A percentile compares a stretch with the other conserved stretches of the same genome.
phyloP scores from a whole-genome alignment of 495 filamentous ascomycete genomes.

The Trypethelium eluteriae region DNA sequence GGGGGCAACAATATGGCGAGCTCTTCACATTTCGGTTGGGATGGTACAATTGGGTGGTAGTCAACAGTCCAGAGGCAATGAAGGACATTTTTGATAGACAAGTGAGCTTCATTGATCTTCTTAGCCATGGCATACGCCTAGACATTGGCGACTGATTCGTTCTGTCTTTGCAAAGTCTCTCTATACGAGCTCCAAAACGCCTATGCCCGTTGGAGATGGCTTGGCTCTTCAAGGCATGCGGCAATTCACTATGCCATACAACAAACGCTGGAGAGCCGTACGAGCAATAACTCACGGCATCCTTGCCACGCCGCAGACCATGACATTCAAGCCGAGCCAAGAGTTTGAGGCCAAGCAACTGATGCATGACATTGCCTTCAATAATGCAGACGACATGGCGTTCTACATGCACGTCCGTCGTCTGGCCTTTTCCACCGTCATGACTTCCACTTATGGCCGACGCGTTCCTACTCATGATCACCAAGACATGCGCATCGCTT shows the following conservation, averaged over 20 bases:
- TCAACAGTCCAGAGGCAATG: constrained; percentile 38
- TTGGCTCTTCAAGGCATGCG: constrained; percentile 20
- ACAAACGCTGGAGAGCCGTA: constrained; percentile 24
- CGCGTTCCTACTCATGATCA: constrained; percentile 22
- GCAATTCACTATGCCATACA: constrained; percentile 29
- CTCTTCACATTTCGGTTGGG: constrained; percentile 36
- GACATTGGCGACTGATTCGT: constrained; percentile 24
- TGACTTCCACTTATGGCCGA: constrained; percentile 28
- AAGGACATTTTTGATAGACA: constrained; percentile 40
- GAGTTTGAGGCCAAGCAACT: constrained; percentile 33
- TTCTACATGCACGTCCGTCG: constrained; percentile 27
- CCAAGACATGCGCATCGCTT: constrained; percentile 23
- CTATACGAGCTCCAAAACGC: constrained; percentile 11
- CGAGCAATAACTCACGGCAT: constrained; percentile 30
- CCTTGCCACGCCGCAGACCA: constrained; percentile 23
- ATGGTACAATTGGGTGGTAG: constrained; percentile 39
- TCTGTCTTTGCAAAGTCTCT: constrained; percentile 17
- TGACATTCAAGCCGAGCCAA: constrained; percentile 29
- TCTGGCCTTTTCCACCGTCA: constrained; percentile 30
- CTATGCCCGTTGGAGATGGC: constrained; percentile 26
- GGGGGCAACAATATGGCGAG: constrained; percentile 35
- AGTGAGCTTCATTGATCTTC: background rate
- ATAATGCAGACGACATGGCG: constrained; percentile 16
- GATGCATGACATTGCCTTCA: constrained; percentile 26
- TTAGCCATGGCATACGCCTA: background rate